phyloP scores from a whole-genome alignment of 495 filamentous ascomycete species.

The Xylaria grammica region DNA sequence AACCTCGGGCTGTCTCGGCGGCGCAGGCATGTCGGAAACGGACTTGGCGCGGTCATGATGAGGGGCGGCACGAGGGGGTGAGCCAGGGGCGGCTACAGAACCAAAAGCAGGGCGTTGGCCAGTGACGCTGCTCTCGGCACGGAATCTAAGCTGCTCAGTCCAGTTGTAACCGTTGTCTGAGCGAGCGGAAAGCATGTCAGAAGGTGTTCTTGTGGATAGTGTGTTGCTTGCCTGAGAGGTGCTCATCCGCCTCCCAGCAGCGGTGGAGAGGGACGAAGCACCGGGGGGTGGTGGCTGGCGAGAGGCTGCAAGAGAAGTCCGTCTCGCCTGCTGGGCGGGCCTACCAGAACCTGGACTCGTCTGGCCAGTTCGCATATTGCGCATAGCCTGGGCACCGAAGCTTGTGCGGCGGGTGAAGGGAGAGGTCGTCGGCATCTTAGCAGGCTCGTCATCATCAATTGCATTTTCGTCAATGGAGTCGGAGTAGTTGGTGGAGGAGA shows the following conservation, averaged over 20 bases:
- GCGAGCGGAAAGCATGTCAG: conserved; percentile 63
- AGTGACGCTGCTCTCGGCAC: conserved; percentile 83
- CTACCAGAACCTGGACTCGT: conserved; percentile 59
- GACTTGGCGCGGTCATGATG: conserved; percentile 72
- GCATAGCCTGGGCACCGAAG: conserved; percentile 85
- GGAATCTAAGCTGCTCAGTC: conserved; percentile 88
- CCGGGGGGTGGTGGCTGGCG: conserved; percentile 25
- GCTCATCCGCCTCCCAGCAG: conserved; percentile 38
- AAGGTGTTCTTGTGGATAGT: conserved; percentile 58
- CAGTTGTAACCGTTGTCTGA: conserved; percentile 92
- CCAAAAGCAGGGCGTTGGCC: conserved; percentile 53
- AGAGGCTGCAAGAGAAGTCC: conserved; percentile 26
- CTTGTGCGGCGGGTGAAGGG: conserved; percentile 88
- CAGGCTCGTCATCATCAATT: conserved; percentile 76
- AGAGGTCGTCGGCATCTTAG: conserved; percentile 61
- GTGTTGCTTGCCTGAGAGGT: conserved; percentile 59
- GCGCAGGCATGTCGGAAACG: conserved; percentile 69
- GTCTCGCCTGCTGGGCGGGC: conserved; percentile 34
- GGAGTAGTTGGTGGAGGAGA: conserved; percentile 73
- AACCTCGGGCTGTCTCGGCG: conserved; percentile 54
- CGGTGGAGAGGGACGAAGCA: conserved; percentile 29
- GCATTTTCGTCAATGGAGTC: conserved; percentile 84
- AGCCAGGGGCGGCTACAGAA: conserved; percentile 47
- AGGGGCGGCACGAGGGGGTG: conserved; percentile 30
- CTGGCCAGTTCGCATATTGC: conserved; percentile 48